Conservation (phyloP, 768 basidiomycete genomes). For the Mycena rebaudengoi region DNA sequence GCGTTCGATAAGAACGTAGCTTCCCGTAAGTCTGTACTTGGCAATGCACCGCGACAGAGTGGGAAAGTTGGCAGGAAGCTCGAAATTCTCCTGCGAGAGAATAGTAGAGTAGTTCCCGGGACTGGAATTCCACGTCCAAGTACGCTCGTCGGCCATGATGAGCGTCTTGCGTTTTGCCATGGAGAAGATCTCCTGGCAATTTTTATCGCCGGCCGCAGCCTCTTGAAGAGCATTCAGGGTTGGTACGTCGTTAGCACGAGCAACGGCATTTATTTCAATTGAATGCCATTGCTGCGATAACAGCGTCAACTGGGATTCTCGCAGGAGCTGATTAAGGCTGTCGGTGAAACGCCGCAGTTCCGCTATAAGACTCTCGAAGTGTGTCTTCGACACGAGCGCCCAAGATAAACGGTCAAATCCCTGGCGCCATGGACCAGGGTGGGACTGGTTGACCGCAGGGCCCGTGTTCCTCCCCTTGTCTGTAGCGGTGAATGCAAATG, state of each 20-base stretch:
- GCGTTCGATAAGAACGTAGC: slow-evolving; percentile 18
- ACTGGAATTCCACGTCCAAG: too few relatives aligned
- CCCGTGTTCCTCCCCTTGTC: not conserved
- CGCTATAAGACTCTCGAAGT: slow-evolving; percentile 8
- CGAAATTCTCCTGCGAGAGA: not conserved
- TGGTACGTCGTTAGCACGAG: not conserved
- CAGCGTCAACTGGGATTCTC: slow-evolving; percentile 11
- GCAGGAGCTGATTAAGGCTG: slow-evolving; percentile 11
- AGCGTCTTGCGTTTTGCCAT: not conserved
- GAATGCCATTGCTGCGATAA: slow-evolving; percentile 8
- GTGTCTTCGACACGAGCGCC: slow-evolving; percentile 14
- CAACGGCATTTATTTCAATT: not conserved
- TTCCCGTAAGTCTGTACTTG: not conserved
- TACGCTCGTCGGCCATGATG: not conserved
- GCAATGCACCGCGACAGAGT: not conserved
- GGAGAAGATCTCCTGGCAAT: not conserved
- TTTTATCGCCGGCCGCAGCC: not conserved
- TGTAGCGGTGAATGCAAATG: not conserved
- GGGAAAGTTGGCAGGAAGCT: not conserved
- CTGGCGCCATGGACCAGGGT: not conserved
- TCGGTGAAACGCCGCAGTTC: slow-evolving; percentile 9
- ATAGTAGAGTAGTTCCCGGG: too few relatives aligned
- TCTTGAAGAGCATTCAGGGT: not conserved
- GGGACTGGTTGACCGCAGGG: not conserved
- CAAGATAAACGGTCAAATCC: slow-evolving; percentile 1